Base-by-base conservation (phyloP, 1,139 yeast genomes). In the Geotrichum siamense region DNA sequence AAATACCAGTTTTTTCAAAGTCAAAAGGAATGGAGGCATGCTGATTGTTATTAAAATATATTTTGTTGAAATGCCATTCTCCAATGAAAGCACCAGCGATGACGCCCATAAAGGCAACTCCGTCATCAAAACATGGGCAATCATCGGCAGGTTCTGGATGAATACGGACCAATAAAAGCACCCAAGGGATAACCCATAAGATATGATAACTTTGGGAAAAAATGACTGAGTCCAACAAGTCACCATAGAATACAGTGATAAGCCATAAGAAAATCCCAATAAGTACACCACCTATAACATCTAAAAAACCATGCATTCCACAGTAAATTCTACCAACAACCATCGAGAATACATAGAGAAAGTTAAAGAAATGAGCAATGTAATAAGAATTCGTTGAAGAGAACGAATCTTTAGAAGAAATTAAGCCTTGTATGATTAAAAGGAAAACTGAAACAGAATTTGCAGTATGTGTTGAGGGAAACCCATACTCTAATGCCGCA, bases 271-370 rank as follows among this genome's bases (percentile, higher is more conserved):
- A 37, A 0, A 66, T 45, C 0, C 98, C 98, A 22, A 86, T 69
- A 0, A 72, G 0, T 0, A 78, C 65, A 2, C 98, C 98, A 9
- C 76, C 64, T 1, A 68, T 44, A 3, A 91, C 70, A 60, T 91
- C 98, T 26, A 84, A 65, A 50, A 84, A 76, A 2, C 98, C 98
- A 63, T 91, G 98, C 98, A 91, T 91, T 3, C 98, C 98, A 62
- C 96, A 89, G 64, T 91, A 91, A 5, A 91, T 61, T 46, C 98
- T 70, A 23, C 98, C 98, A 51, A 77, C 63, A 1, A 84, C 75
- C 51, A 91, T 69, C 9, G 93, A 78, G 21, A 70, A 50, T 57
- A 79, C 82, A 59, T 89, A 87, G 13, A 74, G 36, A 1, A 63
- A 40, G 28, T 62, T 53, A 12, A 61, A 37, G 2, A 53, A 42